Conservation (phyloP, 2,329 filamentous ascomycete species). For the Ophiostoma montium region DNA sequence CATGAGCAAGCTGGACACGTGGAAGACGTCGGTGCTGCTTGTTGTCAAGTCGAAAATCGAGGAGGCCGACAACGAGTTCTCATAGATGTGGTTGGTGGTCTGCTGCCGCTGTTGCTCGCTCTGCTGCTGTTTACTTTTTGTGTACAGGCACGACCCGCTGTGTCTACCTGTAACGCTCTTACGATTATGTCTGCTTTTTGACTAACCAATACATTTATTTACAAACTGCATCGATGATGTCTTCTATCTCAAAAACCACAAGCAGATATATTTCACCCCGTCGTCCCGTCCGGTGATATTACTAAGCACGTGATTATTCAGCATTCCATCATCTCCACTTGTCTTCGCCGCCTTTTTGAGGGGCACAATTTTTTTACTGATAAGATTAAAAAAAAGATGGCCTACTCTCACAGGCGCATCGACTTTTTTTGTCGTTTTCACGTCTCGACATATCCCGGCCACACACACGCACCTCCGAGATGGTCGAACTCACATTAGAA, state of each 20-base stretch:
- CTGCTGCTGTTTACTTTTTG: too few species aligned
- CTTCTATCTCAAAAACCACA: too few species aligned
- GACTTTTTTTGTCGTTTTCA: not conserved
- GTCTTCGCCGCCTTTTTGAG: constrained; percentile 1
- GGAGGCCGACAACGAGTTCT: constrained; percentile 27
- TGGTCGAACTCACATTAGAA: constrained; percentile 46
- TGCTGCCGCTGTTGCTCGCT: too few species aligned
- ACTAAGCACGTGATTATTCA: too few species aligned
- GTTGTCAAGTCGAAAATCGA: constrained; percentile 76
- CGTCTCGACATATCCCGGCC: not conserved
- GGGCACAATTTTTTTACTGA: constrained; percentile 8
- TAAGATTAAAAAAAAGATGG: constrained; percentile 11
- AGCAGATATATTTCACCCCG: too few species aligned
- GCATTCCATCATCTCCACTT: not conserved
- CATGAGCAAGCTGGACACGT: constrained; percentile 87
- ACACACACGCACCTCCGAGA: constrained; percentile 16
- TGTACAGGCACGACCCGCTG: too few species aligned
- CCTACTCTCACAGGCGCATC: not conserved
- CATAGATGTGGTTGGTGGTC: constrained; percentile 14
- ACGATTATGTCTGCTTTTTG: too few species aligned
- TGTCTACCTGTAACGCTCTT: too few species aligned
- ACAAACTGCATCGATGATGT: too few species aligned
- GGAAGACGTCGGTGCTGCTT: constrained; percentile 81
- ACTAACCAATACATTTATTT: too few species aligned
- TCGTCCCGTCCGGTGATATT: too few species aligned